Evolutionary conservation across 768 basidiomycete genomes (phyloP).

Genomic region (Leccinum barrowsii): DNA sequence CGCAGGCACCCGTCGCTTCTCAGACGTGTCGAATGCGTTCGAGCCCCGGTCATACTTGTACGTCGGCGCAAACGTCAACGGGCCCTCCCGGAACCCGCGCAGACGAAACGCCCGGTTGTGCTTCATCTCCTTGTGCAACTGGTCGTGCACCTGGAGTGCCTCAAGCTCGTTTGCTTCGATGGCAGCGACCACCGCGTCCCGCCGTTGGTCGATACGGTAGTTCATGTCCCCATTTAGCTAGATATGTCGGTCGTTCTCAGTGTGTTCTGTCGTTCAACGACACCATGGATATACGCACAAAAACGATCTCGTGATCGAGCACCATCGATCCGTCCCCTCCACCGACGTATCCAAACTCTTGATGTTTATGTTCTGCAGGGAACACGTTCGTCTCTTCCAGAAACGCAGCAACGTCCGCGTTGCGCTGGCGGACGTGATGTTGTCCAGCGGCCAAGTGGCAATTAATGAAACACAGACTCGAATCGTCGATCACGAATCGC

Average conservation of each 20-base stretch:
- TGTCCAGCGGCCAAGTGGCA: constrained; percentile 98
- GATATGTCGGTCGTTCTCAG: constrained; percentile 3
- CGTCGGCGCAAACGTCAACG: constrained; percentile 81
- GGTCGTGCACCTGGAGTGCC: constrained; percentile 72
- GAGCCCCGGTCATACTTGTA: constrained; percentile 91
- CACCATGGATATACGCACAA: constrained; percentile 41
- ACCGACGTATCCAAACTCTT: constrained; percentile 71
- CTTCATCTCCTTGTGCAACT: constrained; percentile 86
- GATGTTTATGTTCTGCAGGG: constrained; percentile 42
- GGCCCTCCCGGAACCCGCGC: constrained; percentile 77
- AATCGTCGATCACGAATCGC: constrained; percentile 86
- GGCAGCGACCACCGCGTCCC: constrained; percentile 74
- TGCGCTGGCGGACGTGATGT: constrained; percentile 73
- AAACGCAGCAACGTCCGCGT: constrained; percentile 83
- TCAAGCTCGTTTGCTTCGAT: constrained; percentile 65
- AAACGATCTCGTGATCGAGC: constrained; percentile 91
- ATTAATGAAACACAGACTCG: constrained; percentile 93
- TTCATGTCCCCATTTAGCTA: constrained; percentile 94
- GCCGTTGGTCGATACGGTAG: constrained; percentile 92
- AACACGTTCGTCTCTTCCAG: constrained; percentile 80
- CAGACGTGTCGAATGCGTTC: constrained; percentile 79
- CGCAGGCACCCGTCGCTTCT: constrained; percentile 85
- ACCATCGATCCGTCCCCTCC: constrained; percentile 94
- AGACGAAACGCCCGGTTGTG: constrained; percentile 85
- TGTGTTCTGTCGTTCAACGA: neutral